Evolutionary conservation across 2,329 filamentous ascomycete species (phyloP).

Genomic region (Lecanicillium sp.): DNA sequence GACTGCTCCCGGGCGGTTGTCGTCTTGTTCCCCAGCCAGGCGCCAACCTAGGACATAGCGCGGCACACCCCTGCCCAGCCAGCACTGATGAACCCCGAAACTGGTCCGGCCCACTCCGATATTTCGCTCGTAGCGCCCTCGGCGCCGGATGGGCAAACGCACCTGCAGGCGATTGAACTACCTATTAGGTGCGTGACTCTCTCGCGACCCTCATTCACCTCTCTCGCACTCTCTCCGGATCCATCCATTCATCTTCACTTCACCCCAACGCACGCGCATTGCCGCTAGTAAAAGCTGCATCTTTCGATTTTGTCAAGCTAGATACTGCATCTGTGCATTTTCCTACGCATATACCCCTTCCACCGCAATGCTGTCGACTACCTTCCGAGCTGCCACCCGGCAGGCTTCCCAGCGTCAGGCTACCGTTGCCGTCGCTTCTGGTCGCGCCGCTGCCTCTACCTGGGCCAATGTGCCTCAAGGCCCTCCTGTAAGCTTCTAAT

Average conservation of each 20-base stretch:
- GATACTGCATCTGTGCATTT: background rate
- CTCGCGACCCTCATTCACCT: slow-evolving; percentile 4
- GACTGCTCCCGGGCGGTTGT: background rate
- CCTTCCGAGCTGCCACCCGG: slow-evolving; percentile 44
- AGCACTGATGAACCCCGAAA: background rate
- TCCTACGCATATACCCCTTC: background rate
- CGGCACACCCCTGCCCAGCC: too few species aligned
- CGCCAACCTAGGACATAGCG: too few species aligned
- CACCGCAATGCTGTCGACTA: slow-evolving; percentile 46
- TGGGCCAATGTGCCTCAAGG: slow-evolving; percentile 91
- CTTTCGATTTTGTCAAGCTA: background rate
- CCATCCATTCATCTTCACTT: background rate
- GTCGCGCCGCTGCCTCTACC: slow-evolving; percentile 60
- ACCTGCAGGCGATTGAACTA: too few species aligned
- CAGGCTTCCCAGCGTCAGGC: slow-evolving; percentile 34
- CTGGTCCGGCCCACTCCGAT: slow-evolving; percentile 9
- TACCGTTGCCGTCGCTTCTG: slow-evolving; percentile 30
- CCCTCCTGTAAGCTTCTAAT: slow-evolving; percentile 69
- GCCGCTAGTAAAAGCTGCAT: slow-evolving; percentile 2
- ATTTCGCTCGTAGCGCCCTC: slow-evolving; percentile 6
- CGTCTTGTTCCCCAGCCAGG: too few species aligned
- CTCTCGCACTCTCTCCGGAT: slow-evolving; percentile 1
- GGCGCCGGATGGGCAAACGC: background rate
- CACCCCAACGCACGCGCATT: background rate
- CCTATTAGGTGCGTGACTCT: background rate